Percentiles rank a stretch among this genome's conserved stretches.
phyloP scores from a whole-genome alignment of 768 basidiomycete genomes.

The Plicaturopsis crispa region DNA sequence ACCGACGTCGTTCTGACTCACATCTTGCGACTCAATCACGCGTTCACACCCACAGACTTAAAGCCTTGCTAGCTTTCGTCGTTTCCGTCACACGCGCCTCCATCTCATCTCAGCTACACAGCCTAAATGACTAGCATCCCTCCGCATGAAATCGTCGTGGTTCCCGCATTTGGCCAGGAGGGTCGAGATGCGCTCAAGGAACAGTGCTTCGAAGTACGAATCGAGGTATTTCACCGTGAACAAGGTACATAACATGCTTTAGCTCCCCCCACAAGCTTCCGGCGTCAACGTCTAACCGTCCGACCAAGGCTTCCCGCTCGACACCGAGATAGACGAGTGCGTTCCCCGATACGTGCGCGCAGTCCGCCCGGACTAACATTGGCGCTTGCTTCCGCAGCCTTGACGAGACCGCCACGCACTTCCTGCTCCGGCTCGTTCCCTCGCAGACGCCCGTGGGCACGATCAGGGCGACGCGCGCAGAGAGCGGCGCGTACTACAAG shows the following conservation, averaged over 20 bases:
- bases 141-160: conserved; percentile 50
- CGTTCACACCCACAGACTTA: conserved; percentile 1
- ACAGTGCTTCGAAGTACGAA: conserved; percentile 57
- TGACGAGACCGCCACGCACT: conserved; percentile 60
- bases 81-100: background rate
- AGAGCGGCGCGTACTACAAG: conserved; percentile 49
- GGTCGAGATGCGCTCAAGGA: conserved; percentile 41
- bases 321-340: conserved; percentile 71
- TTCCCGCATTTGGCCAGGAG: conserved; percentile 26
- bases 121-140: too few species aligned
- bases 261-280: conserved; percentile 9
- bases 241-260: conserved; percentile 21
- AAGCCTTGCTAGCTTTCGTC: background rate
- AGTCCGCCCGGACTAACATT: conserved; percentile 7
- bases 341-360: conserved; percentile 16
- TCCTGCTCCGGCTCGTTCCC: conserved; percentile 61
- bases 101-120: too few species aligned
- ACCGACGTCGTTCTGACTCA: too few species aligned
- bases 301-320: conserved; percentile 68
- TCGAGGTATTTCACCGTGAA: conserved; percentile 41
- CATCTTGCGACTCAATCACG: too few species aligned
- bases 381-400: conserved; percentile 28
- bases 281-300: conserved; percentile 51
- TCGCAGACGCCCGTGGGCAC: conserved; percentile 63
- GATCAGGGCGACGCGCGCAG: conserved; percentile 41